Evolutionary conservation across 305 asterid genomes (phyloP), one percentile per base, ranked within the genome.

Genomic region (Andrographis paniculata): DNA sequence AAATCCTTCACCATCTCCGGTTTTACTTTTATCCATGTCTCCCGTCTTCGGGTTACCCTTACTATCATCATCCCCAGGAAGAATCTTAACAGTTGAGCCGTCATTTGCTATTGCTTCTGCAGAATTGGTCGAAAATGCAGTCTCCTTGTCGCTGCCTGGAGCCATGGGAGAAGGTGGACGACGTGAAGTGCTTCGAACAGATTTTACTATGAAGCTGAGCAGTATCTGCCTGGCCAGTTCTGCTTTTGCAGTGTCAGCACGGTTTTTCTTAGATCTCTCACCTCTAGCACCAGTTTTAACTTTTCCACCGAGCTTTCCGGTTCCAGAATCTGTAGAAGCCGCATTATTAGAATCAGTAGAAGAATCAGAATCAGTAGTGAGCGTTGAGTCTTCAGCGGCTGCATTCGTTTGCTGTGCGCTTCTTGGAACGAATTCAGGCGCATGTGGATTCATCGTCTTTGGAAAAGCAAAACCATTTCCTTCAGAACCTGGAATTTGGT

Each of bases 171-270:
- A 64, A 50, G 50, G 41, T 31, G 70, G 65, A 30, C 80, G 39
- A 48, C 78, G 95, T 20, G 95, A 76, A 60, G 75, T 58, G 56
- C 73, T 70, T 73, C 75, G 80, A 61, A 82, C 97, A 6, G 97
- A 93, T 58, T 84, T 93, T 27, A 93, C 94, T 12, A 93, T 84
- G 82, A 93, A 93, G 60, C 99, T 82, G 52, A 84, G 86, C 7
- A 88, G 82, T 62, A 93, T 84, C 67, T 93, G 96, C 67, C 99
- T 73, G 0, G 97, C 97, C 42, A 93, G 59, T 66, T 93, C 99
- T 19, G 93, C 88, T 64, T 76, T 93, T 55, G 82, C 87, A 14
- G 87, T 78, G 17, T 82, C 89, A 14, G 84, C 58, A 51, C 66
- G 70, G 49, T 20, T 64, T 59, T 58, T 87, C 75, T 63, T 72